Percentiles rank a stretch among this genome's conserved stretches.
Conservation (phyloP, 2,329 filamentous ascomycete species). For the Colletotrichum ledebouriae region DNA sequence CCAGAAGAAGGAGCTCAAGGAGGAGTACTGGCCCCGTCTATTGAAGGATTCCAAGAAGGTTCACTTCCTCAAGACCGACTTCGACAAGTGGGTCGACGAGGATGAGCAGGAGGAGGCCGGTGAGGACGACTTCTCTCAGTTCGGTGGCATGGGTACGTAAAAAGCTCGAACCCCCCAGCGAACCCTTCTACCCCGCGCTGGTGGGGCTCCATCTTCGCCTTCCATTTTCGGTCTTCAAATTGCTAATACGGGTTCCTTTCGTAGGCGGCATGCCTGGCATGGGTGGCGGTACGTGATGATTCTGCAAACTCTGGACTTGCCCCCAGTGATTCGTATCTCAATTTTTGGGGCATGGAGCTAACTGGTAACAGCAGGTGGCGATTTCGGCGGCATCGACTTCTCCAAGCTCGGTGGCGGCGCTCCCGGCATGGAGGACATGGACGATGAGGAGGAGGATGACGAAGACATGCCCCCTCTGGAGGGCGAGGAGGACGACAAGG, state of each 20-base stretch:
- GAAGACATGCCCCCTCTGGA: constrained; percentile 90
- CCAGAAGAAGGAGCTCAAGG: constrained; percentile 95
- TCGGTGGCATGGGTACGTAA: constrained; percentile 73
- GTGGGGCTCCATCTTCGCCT: background rate
- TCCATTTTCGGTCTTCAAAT: background rate
- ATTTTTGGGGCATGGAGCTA: background rate
- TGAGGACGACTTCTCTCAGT: constrained; percentile 83
- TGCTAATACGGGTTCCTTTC: constrained; percentile 36
- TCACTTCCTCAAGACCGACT: constrained; percentile 98
- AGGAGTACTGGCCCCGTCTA: constrained; percentile 95
- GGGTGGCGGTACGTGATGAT: constrained; percentile 56
- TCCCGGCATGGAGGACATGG: constrained; percentile 60
- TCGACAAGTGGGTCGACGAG: constrained; percentile 99
- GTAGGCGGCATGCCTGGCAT: constrained; percentile 69
- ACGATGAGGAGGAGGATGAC: constrained; percentile 71
- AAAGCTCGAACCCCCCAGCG: constrained; percentile 23
- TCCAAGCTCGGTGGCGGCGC: constrained; percentile 82
- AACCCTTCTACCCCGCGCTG: constrained; percentile 20
- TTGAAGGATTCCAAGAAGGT: constrained; percentile 91
- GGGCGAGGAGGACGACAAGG: constrained; percentile 64
- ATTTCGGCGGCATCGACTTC: constrained; percentile 93
- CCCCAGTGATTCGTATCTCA: background rate
- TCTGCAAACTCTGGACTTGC: constrained; percentile 18
- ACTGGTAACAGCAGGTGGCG: constrained; percentile 58
- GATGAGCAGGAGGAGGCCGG: constrained; percentile 94